Evolutionary conservation across 1,139 yeast genomes (phyloP).

Genomic region (Suhomyces atakaporum): DNA sequence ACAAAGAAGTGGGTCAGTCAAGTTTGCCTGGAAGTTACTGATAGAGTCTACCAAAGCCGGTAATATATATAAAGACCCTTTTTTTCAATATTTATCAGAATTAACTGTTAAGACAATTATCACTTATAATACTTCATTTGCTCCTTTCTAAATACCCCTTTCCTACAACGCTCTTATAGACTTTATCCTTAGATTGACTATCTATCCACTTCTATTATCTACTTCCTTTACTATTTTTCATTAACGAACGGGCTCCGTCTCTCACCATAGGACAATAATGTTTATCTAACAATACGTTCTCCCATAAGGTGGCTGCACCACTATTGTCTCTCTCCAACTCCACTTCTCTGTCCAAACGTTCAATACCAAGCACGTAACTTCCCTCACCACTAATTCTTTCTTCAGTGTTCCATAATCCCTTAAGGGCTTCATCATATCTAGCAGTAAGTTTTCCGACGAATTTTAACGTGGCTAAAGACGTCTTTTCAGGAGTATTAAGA

Average conservation of each 20-base stretch:
- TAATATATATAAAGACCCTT: too few relatives aligned
- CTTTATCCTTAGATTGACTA: too few relatives aligned
- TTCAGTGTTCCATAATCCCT: constrained; percentile 81
- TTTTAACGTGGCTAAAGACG: constrained; percentile 73
- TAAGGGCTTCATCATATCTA: constrained; percentile 64
- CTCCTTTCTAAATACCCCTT: too few relatives aligned
- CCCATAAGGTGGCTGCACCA: constrained; percentile 91
- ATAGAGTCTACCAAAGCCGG: too few relatives aligned
- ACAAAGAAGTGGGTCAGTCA: too few relatives aligned
- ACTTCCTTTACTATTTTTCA: constrained; percentile 38
- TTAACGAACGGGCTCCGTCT: constrained; percentile 47
- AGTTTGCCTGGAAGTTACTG: too few relatives aligned
- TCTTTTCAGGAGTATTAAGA: constrained; percentile 84
- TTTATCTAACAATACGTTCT: constrained; percentile 69
- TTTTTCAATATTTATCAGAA: too few relatives aligned
- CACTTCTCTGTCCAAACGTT: constrained; percentile 48
- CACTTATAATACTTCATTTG: too few relatives aligned
- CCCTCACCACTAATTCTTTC: constrained; percentile 71
- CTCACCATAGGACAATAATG: constrained; percentile 84
- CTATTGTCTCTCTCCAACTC: constrained; percentile 79
- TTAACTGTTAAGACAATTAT: too few relatives aligned
- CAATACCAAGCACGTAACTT: constrained; percentile 70
- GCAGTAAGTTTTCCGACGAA: constrained; percentile 75
- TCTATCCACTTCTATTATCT: too few relatives aligned
- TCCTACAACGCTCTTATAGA: constrained; percentile 3